phyloP scores from a whole-genome alignment of 441 rosid genomes.

The Gossypium armourianum region DNA sequence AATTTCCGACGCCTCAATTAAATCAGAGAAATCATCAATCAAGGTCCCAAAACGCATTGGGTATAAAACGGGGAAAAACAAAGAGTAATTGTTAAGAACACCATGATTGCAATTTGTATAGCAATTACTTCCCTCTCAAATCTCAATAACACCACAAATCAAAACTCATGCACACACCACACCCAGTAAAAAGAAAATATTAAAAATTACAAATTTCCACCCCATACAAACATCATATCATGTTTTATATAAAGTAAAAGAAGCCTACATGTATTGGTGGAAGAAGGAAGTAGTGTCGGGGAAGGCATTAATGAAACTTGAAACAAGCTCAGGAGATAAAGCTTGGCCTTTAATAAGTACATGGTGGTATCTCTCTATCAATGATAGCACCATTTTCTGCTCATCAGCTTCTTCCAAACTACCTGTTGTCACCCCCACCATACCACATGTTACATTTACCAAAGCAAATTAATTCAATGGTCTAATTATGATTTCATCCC shows the following conservation, averaged over 20 bases:
- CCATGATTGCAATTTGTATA: not conserved
- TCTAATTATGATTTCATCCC: too few relatives aligned
- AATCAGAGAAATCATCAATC: not conserved
- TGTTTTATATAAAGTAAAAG: not conserved
- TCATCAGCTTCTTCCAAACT: constrained; percentile 40
- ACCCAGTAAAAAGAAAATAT: not conserved
- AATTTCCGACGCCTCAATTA: not conserved
- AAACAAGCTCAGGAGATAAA: constrained; percentile 32
- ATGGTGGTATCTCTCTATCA: constrained; percentile 42
- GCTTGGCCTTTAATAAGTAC: constrained; percentile 28
- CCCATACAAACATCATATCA: not conserved
- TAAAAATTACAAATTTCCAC: not conserved
- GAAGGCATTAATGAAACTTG: constrained; percentile 35
- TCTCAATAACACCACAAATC: not conserved
- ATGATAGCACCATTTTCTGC: constrained; percentile 29
- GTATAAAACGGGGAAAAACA: not conserved
- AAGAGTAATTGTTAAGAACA: not conserved
- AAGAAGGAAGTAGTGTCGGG: constrained; percentile 34
- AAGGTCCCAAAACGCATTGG: too few relatives aligned
- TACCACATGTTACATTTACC: not conserved
- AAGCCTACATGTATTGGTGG: constrained; percentile 13
- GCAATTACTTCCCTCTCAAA: not conserved
- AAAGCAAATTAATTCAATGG: not conserved
- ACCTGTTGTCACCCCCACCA: constrained; percentile 31
- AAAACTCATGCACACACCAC: not conserved